phyloP scores from a whole-genome alignment of 495 filamentous ascomycete genomes.

The Ramalina intermedia region DNA sequence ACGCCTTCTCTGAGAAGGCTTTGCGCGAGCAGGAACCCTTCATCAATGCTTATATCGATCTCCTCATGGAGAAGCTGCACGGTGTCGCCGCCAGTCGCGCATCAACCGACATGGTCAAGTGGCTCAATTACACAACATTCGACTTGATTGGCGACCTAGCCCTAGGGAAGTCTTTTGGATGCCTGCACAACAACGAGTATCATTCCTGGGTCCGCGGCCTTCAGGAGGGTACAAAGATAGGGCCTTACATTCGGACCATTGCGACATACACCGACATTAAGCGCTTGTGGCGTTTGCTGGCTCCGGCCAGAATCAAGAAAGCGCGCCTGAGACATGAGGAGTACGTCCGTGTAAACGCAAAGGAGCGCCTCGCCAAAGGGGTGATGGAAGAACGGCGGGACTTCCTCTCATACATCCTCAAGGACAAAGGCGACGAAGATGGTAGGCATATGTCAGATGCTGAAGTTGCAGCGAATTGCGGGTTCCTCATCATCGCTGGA shows the following conservation, averaged over 20 bases:
- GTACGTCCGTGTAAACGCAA: not conserved
- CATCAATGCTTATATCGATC: conserved; percentile 25
- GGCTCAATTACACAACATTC: conserved; percentile 22
- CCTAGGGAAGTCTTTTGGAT: conserved; percentile 39
- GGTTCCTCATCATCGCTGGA: conserved; percentile 30
- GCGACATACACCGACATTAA: too few relatives aligned
- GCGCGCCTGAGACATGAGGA: too few relatives aligned
- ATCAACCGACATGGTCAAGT: not conserved
- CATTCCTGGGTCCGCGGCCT: conserved; percentile 18
- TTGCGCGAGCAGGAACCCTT: conserved; percentile 31
- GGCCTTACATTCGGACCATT: too few relatives aligned
- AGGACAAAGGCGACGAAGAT: conserved; percentile 14
- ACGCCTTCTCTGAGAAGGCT: conserved; percentile 35
- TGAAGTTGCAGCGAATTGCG: conserved; percentile 20
- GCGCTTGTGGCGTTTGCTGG: too few relatives aligned
- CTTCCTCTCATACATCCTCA: too few relatives aligned
- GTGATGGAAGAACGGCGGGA: too few relatives aligned
- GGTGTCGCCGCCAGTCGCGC: not conserved
- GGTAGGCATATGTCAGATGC: conserved; percentile 15
- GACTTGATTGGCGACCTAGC: conserved; percentile 44
- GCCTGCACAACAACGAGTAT: conserved; percentile 28
- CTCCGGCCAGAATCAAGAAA: too few relatives aligned
- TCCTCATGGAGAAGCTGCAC: conserved; percentile 15
- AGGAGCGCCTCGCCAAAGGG: too few relatives aligned
- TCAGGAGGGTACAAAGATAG: too few relatives aligned